A percentile compares a stretch with the other conserved stretches of the same genome.
phyloP scores from a whole-genome alignment of 2,329 filamentous ascomycete genomes.

The Nemania sp. region DNA sequence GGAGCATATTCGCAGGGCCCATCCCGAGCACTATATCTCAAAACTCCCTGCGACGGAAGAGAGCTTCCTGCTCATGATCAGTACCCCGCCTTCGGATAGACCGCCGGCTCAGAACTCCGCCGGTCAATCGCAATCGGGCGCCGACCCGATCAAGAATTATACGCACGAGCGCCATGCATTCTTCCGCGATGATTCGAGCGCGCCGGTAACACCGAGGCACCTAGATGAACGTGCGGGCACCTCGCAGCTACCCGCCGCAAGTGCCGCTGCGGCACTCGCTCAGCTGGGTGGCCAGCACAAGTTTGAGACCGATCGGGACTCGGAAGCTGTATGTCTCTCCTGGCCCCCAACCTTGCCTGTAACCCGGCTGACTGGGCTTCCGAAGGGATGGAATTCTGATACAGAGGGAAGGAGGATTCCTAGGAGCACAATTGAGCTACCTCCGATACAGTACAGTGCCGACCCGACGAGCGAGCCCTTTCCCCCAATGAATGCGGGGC shows the following conservation, averaged over 20 bases:
- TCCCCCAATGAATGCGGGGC: constrained; percentile 60
- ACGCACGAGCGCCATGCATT: constrained; percentile 67
- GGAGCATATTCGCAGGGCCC: constrained; percentile 96
- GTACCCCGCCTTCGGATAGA: constrained; percentile 77
- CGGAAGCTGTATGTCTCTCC: constrained; percentile 65
- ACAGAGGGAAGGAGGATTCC: constrained; percentile 66
- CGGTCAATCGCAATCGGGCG: constrained; percentile 34
- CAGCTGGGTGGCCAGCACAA: constrained; percentile 76
- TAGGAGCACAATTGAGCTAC: constrained; percentile 72
- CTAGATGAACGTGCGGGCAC: constrained; percentile 70
- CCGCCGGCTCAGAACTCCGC: constrained; percentile 51
- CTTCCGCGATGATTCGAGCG: constrained; percentile 67
- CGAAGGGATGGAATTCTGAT: constrained; percentile 72
- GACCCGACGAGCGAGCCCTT: constrained; percentile 76
- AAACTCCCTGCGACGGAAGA: constrained; percentile 98
- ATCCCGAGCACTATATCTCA: constrained; percentile 95
- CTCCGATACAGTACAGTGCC: constrained; percentile 64
- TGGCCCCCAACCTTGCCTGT: constrained; percentile 19
- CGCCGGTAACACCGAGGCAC: constrained; percentile 68
- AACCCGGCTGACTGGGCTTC: constrained; percentile 27
- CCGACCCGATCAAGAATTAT: constrained; percentile 50
- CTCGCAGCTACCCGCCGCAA: constrained; percentile 68
- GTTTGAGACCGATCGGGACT: constrained; percentile 75
- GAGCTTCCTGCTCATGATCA: constrained; percentile 97
- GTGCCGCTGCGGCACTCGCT: constrained; percentile 82